phyloP scores from a whole-genome alignment of 495 filamentous ascomycete genomes.

The Letharia lupina region DNA sequence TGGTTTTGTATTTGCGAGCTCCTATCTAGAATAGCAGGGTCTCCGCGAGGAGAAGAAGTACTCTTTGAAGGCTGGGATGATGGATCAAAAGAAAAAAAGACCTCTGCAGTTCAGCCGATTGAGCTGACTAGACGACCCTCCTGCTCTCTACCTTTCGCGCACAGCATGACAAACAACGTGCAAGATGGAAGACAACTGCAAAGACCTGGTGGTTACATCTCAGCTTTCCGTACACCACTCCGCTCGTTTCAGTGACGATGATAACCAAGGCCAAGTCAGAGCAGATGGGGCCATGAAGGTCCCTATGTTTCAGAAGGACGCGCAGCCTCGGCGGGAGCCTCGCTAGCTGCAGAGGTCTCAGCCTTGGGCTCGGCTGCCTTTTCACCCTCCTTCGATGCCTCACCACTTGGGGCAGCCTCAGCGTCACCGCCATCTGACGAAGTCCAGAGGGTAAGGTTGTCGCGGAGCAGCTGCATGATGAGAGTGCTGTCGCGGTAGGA shows the following conservation, averaged over 20 bases:
- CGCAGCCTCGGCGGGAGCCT: conserved; percentile 35
- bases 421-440: conserved; percentile 85
- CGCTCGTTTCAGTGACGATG: conserved; percentile 11
- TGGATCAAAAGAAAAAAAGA: conserved; percentile 9
- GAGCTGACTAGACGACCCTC: conserved; percentile 21
- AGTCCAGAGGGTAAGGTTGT: conserved; percentile 99
- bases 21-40: conserved; percentile 21
- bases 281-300: conserved; percentile 7
- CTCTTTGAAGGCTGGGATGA: conserved; percentile 13
- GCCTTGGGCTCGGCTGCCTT: conserved; percentile 54
- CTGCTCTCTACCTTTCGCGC: conserved; percentile 21
- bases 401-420: conserved; percentile 47
- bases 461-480: conserved; percentile 99
- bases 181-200: conserved; percentile 5
- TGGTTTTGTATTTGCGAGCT: conserved; percentile 20
- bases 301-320: conserved; percentile 29
- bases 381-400: conserved; percentile 52
- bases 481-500: conserved; percentile 99
- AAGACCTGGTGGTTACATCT: conserved; percentile 10
- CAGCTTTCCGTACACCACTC: conserved; percentile 8
- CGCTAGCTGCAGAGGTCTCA: conserved; percentile 36
- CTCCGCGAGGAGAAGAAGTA: conserved; percentile 14
- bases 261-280: conserved; percentile 10
- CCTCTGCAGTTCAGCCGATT: conserved; percentile 25
- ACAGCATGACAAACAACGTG: conserved; percentile 13